Evolutionary conservation across 345 rosid genomes (phyloP), one percentile per base, ranked within the genome.

Genomic region (Eutrema yunnanense): DNA sequence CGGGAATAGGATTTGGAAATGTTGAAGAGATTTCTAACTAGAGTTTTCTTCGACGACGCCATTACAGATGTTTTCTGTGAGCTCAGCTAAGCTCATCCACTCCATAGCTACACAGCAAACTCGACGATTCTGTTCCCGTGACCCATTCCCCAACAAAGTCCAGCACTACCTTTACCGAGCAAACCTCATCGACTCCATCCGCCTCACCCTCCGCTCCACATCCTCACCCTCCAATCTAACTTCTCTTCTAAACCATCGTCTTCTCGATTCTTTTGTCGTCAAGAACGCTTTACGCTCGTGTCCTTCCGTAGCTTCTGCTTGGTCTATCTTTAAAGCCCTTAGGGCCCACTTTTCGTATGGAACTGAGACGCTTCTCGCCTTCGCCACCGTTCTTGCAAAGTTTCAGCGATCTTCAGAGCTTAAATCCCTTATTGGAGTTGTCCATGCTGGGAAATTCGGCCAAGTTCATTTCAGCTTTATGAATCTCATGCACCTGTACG

Each of bases 341-440:
- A 47, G 68, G 9, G 74, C 81, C 12, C 73, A 58, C 32, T 82
- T 89, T 62, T 48, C 80, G 10, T 92, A 77, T 53, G 79, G 73
- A 29, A 87, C 84, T 34, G 62, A 79, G 62, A 82, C 91, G 8
- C 69, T 94, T 67, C 68, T 79, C 37, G 90, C 96, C 30, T 71
- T 91, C 33, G 96, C 96, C 40, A 84, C 87, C 2, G 84, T 89
- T 69, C 85, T 94, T 29, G 90, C 95, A 2, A 91, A 82, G 85
- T 89, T 79, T 1, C 73, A 76, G 11, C 77, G 86, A 46, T 71
- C 42, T 43, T 62, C 62, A 8, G 90, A 86, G 75, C 86, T 94
- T 52, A 80, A 73, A 3, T 76, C 82, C 19, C 78, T 94, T 29
- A 73, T 91, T 40, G 74, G 67, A 50, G 82, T 83, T 34, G 69